Evolutionary conservation across 2,329 filamentous ascomycete genomes (phyloP), one percentile per base, ranked within the genome.

Genomic region (Penicillium verrucosum): DNA sequence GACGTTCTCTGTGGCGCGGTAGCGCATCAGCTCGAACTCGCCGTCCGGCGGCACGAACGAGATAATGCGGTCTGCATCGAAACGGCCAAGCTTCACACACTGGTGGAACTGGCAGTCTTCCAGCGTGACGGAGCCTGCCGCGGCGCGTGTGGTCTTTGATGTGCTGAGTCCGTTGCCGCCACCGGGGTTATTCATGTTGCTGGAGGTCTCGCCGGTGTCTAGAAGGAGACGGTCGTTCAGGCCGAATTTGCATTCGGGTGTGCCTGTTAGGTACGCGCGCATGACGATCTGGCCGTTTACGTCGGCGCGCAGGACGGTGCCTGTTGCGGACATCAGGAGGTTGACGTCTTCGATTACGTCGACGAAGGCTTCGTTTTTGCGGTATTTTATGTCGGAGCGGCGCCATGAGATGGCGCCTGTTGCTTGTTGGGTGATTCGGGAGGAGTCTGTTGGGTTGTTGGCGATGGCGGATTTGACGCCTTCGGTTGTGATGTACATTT

Each of bases 401-500:
- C 95, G 86, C 94, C 95, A 99, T 45, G 94, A 97, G 41, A 97
- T 83, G 5, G 94, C 94, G 40, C 95, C 94, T 0, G 94, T 99
- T 12, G 94, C 95, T 80, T 99, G 94, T 92, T 97, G 97, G 27
- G 94, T 99, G 76, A 99, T 99, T 74, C 93, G 94, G 65, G 92
- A 93, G 49, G 93, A 97, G 75, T 99, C 93, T 73, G 96, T 90
- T 43, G 69, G 73, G 73, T 75, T 77, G 87, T 88, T 64, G 84
- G 87, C 65, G 56, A 79, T 78, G 34, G 76, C 92, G 32, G 92
- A 95, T 77, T 97, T 97, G 77, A 99, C 93, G 57, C 94, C 94
- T 79, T 99, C 94, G 36, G 94, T 99, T 42, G 95, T 99, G 71
- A 99, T 99, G 81, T 99, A 99, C 93, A 97, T 97, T 78, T 99